Evolutionary conservation across 2,329 filamentous ascomycete species (phyloP).

Genomic region (Zymoseptoria passerinii): DNA sequence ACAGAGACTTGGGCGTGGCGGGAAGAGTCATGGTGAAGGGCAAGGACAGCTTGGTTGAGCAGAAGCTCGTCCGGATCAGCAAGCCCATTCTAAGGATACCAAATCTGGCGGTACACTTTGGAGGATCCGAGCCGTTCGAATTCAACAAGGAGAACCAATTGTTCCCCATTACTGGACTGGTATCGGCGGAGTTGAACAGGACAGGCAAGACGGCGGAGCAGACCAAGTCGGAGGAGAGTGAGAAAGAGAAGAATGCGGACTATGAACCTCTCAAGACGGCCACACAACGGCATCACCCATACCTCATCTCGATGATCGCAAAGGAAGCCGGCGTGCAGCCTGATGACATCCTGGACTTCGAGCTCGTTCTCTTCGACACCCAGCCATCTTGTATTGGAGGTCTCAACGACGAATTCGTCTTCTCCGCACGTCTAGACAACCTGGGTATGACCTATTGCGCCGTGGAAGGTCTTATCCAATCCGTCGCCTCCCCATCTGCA

Average conservation of each 20-base stretch:
- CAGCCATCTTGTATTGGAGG: constrained; percentile 86
- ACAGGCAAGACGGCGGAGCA: constrained; percentile 47
- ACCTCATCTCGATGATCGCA: constrained; percentile 77
- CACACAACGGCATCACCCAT: constrained; percentile 78
- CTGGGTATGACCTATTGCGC: constrained; percentile 94
- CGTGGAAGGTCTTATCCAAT: constrained; percentile 74
- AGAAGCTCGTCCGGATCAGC: constrained; percentile 83
- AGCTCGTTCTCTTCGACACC: constrained; percentile 93
- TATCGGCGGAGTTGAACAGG: constrained; percentile 79
- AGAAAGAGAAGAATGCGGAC: constrained; percentile 31
- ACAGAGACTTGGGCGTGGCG: constrained; percentile 84
- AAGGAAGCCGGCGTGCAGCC: constrained; percentile 63
- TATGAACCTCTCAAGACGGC: constrained; percentile 72
- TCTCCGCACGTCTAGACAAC: constrained; percentile 92
- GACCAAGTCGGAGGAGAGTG: constrained; percentile 38
- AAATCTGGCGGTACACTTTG: constrained; percentile 86
- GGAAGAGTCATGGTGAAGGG: constrained; percentile 70
- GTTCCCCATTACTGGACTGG: constrained; percentile 84
- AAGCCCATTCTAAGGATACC: constrained; percentile 86
- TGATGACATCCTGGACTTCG: constrained; percentile 78
- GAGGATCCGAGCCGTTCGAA: constrained; percentile 74
- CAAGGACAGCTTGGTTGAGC: constrained; percentile 63
- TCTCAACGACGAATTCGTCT: constrained; percentile 87
- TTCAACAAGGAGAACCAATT: constrained; percentile 97
- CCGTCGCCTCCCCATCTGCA: constrained; percentile 53